phyloP scores from a whole-genome alignment of 2,329 filamentous ascomycete species.

The Calycina marina region DNA sequence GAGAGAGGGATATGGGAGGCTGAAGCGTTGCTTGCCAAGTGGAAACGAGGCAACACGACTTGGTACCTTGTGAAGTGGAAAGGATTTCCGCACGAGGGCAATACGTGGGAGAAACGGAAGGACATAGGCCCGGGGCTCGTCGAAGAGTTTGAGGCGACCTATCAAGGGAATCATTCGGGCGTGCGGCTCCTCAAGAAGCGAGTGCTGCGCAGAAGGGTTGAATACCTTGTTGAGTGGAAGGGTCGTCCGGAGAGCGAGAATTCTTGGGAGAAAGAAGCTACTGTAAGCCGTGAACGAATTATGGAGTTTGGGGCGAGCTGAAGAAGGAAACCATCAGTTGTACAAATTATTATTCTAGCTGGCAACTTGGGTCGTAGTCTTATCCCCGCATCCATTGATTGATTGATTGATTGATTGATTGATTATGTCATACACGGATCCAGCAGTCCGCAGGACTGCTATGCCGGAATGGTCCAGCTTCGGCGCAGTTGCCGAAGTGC shows the following conservation, averaged over 20 bases:
- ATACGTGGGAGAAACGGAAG: conserved; percentile 11
- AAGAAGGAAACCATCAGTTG: conserved; percentile 1
- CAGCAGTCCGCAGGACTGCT: no score
- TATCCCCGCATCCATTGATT: no score
- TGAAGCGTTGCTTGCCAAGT: conserved; percentile 14
- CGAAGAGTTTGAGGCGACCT: conserved; percentile 9
- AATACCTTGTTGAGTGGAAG: conserved; percentile 7
- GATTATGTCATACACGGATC: no score
- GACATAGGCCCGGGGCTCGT: conserved; percentile 8
- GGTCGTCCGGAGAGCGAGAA: conserved; percentile 7
- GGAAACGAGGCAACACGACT: conserved; percentile 9
- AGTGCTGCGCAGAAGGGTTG: conserved; percentile 4
- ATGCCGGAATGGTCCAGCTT: no score
- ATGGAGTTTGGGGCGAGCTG: conserved; percentile 5
- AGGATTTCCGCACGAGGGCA: conserved; percentile 11
- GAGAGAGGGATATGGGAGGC: conserved; percentile 7
- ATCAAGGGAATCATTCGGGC: conserved; percentile 6
- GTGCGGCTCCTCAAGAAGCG: conserved; percentile 7
- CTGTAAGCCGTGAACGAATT: conserved; percentile 5
- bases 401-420: no score
- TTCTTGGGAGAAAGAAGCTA: conserved; percentile 10
- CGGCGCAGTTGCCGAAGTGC: no score
- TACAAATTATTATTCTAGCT: neutral
- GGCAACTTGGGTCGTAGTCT: no score
- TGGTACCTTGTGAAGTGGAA: conserved; percentile 15